Conservation (phyloP, 176 grass and related monocot species). For the Oryza punctata region DNA sequence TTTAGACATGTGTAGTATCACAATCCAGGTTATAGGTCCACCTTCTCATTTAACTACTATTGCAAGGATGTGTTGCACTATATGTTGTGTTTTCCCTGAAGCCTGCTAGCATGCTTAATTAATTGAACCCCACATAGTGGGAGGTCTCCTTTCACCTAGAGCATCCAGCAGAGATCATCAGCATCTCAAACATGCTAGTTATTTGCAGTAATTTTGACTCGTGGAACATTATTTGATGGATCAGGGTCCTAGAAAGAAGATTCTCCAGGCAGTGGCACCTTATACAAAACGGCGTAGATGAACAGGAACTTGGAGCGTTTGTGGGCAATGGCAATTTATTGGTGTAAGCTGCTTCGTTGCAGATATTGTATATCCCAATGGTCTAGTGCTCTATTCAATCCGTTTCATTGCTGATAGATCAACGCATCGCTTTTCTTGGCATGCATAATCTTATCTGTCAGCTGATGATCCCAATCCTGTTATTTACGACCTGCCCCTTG, state of each 20-base stretch:
- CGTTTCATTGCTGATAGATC: conserved; percentile 31
- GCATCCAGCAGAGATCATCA: neutral
- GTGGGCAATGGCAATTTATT: conserved; percentile 17
- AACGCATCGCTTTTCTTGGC: conserved; percentile 15
- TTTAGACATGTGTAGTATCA: conserved; percentile 3
- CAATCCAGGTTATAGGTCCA: neutral
- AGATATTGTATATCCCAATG: conserved; percentile 45
- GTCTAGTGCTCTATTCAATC: neutral
- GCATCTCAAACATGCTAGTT: neutral
- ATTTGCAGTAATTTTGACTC: neutral
- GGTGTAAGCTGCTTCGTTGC: conserved; percentile 34
- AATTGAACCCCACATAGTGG: neutral
- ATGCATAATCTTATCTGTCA: conserved; percentile 26
- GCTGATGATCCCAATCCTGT: neutral
- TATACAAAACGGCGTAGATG: conserved; percentile 49
- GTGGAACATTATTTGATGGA: conserved; percentile 16
- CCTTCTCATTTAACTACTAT: conserved; percentile 8
- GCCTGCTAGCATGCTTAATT: neutral
- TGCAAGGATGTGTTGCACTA: neutral
- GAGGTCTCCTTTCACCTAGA: neutral
- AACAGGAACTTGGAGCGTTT: conserved; percentile 11
- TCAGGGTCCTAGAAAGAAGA: conserved; percentile 88
- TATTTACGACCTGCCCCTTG: neutral
- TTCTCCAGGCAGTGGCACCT: conserved; percentile 63
- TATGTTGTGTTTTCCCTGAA: neutral